These are phyloP conservation scores for Wallacemonas sp. DNA, from an alignment of 208 protist genomes.

Conservation along the genomic window DNA sequence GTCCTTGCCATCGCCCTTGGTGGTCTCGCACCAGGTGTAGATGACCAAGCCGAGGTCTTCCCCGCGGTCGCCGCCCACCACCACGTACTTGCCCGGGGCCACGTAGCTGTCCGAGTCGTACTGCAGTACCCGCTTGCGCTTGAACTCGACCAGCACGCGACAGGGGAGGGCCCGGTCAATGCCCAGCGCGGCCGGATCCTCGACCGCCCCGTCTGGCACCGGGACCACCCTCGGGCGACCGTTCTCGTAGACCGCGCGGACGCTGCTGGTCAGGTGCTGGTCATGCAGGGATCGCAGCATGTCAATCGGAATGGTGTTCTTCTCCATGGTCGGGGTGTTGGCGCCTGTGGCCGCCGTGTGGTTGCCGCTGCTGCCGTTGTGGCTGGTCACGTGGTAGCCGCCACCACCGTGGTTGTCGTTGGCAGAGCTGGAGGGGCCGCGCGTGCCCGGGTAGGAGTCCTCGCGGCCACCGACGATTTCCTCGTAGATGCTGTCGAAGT, in stretches of 20 bases:
- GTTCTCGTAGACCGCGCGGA: conserved; percentile 55
- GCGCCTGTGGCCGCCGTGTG: conserved; percentile 19
- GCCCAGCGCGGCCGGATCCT: conserved; percentile 51
- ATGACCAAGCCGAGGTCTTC: conserved; percentile 88
- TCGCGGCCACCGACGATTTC: conserved; percentile 36
- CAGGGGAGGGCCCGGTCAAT: conserved; percentile 56
- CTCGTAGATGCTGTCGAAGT: conserved; percentile 59
- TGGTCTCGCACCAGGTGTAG: conserved; percentile 77
- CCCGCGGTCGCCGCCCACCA: conserved; percentile 87
- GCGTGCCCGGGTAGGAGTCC: conserved; percentile 5
- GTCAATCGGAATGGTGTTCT: conserved; percentile 93
- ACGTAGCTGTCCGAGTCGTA: conserved; percentile 81
- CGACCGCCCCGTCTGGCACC: conserved; percentile 37
- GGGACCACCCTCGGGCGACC: conserved; percentile 57
- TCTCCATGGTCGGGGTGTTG: conserved; percentile 9
- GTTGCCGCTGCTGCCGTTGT: not conserved
- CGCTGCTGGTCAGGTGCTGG: conserved; percentile 69
- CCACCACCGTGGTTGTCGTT: not conserved
- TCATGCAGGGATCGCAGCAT: conserved; percentile 94
- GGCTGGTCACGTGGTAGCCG: not conserved
- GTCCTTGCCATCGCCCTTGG: not conserved
- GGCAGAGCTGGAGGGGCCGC: not conserved
- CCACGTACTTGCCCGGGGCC: conserved; percentile 77
- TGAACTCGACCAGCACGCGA: conserved; percentile 92
- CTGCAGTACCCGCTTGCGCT: conserved; percentile 83